Percentiles rank a stretch among this genome's conserved stretches.
phyloP scores from a whole-genome alignment of 805 yeast species.

The Metschnikowia hibisci region DNA sequence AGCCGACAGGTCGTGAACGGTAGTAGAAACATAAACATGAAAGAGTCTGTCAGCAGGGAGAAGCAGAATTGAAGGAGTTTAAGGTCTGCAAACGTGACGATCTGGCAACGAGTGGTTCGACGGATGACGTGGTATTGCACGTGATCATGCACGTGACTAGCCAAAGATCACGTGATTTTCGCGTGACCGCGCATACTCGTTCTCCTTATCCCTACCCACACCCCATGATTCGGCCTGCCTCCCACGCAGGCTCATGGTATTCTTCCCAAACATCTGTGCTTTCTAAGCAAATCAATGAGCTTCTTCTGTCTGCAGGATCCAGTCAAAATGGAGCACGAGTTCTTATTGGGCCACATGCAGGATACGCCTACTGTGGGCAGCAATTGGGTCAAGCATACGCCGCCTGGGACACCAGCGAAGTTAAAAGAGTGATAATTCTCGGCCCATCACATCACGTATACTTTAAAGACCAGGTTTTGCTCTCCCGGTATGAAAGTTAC shows the following conservation, averaged over 20 bases:
- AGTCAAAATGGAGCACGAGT: slow-evolving; percentile 33
- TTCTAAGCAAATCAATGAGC: slow-evolving; percentile 46
- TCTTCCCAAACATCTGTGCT: slow-evolving; percentile 42
- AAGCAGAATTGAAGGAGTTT: too few species aligned
- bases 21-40: too few species aligned
- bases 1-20: too few species aligned
- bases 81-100: too few species aligned
- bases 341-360: slow-evolving; percentile 70
- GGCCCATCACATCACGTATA: slow-evolving; percentile 95
- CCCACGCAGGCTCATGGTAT: slow-evolving; percentile 95
- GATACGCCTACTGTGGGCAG: slow-evolving; percentile 76
- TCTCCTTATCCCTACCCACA: neutral
- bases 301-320: slow-evolving; percentile 32
- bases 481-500: slow-evolving; percentile 51
- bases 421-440: slow-evolving; percentile 66
- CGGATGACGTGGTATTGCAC: too few species aligned
- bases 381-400: slow-evolving; percentile 75
- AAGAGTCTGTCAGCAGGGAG: too few species aligned
- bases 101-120: too few species aligned
- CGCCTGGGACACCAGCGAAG: slow-evolving; percentile 57
- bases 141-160: neutral
- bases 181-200: neutral
- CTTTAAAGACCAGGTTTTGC: slow-evolving; percentile 55
- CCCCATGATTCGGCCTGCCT: slow-evolving; percentile 51
- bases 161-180: neutral